Percentiles rank a stretch among this genome's conserved stretches.
These are phyloP conservation scores for Apocynum venetum DNA, from an alignment of 257 asterid species.

Conservation along the genomic window DNA sequence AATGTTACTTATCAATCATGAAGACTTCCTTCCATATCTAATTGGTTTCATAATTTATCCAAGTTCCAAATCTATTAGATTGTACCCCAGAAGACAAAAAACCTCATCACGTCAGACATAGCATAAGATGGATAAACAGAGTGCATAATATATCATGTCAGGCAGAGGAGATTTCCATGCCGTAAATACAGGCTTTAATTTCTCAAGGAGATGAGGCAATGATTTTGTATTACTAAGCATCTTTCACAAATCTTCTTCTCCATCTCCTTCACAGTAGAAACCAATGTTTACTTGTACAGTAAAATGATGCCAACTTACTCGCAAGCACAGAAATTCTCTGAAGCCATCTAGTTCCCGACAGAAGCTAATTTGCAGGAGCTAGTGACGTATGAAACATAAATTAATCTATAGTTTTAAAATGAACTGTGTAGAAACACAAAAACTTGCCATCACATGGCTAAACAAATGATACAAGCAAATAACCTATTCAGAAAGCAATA, in stretches of 20 bases:
- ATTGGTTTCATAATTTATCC: neutral
- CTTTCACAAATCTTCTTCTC: neutral
- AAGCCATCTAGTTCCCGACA: neutral
- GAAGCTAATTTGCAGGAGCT: neutral
- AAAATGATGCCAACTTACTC: neutral
- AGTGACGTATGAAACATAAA: neutral
- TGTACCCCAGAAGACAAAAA: neutral
- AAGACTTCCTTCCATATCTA: neutral
- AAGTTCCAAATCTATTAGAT: neutral
- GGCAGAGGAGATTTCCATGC: neutral
- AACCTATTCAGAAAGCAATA: neutral
- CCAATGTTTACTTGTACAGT: neutral
- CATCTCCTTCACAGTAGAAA: neutral
- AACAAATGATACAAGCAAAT: neutral
- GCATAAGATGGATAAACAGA: neutral
- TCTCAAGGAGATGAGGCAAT: neutral
- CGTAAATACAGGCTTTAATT: neutral
- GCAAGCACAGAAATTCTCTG: neutral
- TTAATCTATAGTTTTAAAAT: neutral
- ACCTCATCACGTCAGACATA: neutral
- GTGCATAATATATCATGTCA: neutral
- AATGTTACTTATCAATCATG: neutral
- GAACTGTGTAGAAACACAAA: neutral
- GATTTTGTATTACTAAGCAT: neutral
- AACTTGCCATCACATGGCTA: neutral